A percentile compares a stretch with the other conserved stretches of the same genome.
Conservation (phyloP, 31 red algal genomes). For the Porphyra umbilicalis region DNA sequence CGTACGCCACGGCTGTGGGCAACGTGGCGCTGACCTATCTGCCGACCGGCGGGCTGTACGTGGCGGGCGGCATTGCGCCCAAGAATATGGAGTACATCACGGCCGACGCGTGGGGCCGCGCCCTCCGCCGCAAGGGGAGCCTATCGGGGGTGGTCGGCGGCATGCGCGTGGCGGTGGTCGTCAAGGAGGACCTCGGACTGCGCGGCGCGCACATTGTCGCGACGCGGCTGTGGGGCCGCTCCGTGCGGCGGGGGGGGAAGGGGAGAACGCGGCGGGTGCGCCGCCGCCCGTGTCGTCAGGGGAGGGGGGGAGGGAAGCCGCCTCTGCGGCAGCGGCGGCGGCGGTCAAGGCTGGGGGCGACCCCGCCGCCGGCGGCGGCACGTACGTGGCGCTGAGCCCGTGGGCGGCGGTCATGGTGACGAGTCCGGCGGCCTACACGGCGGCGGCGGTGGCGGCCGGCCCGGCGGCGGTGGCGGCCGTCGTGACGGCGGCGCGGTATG, state of each 20-base stretch:
- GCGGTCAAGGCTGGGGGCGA: not conserved
- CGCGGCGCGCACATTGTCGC: constrained; percentile 74
- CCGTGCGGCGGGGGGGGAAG: not conserved
- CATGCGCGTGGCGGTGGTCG: constrained; percentile 73
- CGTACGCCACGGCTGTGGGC: constrained; percentile 81
- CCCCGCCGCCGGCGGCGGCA: not conserved
- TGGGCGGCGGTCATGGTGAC: not conserved
- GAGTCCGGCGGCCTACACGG: not conserved
- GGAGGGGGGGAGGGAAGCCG: no score
- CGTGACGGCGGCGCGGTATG: not conserved
- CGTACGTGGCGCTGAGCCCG: not conserved
- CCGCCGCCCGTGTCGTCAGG: not conserved
- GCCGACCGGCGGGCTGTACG: constrained; percentile 80
- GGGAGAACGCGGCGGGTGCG: not conserved
- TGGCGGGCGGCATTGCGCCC: constrained; percentile 92
- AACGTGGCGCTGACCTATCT: constrained; percentile 87
- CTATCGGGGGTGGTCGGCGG: constrained; percentile 51
- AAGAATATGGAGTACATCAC: constrained; percentile 85
- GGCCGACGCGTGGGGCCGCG: constrained; percentile 22
- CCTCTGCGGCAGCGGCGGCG: not conserved
- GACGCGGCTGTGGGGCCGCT: constrained; percentile 10
- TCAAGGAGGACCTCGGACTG: constrained; percentile 88
- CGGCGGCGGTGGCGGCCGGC: constrained; percentile 1
- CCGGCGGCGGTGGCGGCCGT: not conserved
- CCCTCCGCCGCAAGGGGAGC: constrained; percentile 70